Base-by-base conservation (phyloP, 1,284 basidiomycete species). In the Ceratorhiza oryzae-sativae region DNA sequence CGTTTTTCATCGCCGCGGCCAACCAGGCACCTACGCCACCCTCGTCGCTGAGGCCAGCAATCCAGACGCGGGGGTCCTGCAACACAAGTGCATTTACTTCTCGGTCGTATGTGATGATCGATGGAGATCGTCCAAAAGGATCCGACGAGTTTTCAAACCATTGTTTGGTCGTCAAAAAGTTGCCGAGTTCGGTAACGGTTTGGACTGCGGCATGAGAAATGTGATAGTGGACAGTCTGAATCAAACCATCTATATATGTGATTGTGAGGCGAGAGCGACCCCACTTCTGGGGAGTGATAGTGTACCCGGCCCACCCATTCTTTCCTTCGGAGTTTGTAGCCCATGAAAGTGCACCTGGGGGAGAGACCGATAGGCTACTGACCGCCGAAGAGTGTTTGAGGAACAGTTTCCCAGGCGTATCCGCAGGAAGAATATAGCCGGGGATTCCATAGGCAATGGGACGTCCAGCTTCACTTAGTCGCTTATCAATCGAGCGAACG, bases 11-110 rank as follows among this genome's bases (percentile, higher is more conserved):
- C 2, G 83, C 78, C 8, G 85, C 86, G 8, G 86, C 86, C 15
- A 88, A 77, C 85, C 86, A 87, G 23, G 84, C 86, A 5, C 85
- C 86, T 3, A 86, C 86, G 36, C 86, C 86, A 34, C 84, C 86
- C 77, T 88, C 86, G 75, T 88, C 86, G 70, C 85, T 86, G 68
- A 87, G 76, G 0, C 86, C 86, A 25, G 85, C 83, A 67, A 87
- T 87, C 73, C 70, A 86, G 85, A 87, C 85, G 48, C 86, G 79
- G 30, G 79, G 78, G 72, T 81, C 80, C 74, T 87, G 82, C 75
- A 77, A 80, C 0, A 88, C 86, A 0, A 82, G 72, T 2, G 83
- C 83, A 73, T 86, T 84, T 0, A 83, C 84, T 72, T 84, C 80
- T 5, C 86, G 80, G 75, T 87, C 86, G 74, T 86, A 88, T 73